These are phyloP conservation scores for Pseudogymnoascus sp. DNA, from an alignment of 2,329 filamentous ascomycete genomes.

Conservation along the genomic window DNA sequence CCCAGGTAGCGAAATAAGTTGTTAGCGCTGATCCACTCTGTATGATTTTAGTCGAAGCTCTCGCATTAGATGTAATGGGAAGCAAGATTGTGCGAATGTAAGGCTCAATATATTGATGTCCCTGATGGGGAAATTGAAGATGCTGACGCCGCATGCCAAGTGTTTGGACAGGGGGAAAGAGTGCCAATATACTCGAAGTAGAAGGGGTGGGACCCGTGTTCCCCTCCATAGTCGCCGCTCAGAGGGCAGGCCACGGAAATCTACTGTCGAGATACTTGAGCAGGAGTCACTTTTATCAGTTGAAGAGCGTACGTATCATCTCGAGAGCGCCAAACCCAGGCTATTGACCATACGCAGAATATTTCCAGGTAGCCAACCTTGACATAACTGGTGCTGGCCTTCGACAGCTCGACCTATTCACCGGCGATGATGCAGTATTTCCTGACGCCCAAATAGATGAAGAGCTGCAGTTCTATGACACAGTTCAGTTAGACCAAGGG, in stretches of 20 bases:
- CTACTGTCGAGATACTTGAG: constrained; percentile 17
- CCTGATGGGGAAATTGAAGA: constrained; percentile 10
- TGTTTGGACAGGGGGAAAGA: constrained; percentile 25
- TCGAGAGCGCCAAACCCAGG: constrained; percentile 16
- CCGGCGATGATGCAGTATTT: constrained; percentile 40
- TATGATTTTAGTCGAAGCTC: constrained; percentile 36
- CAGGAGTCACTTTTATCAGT: constrained; percentile 18
- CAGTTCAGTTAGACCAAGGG: constrained; percentile 12
- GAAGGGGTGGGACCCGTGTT: constrained; percentile 25
- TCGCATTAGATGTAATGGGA: constrained; percentile 41
- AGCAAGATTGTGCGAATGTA: constrained; percentile 38
- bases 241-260: background rate
- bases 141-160: constrained; percentile 17
- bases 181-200: constrained; percentile 26
- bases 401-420: constrained; percentile 38
- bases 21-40: constrained; percentile 10
- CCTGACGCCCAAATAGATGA: constrained; percentile 20
- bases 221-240: constrained; percentile 16
- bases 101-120: constrained; percentile 18
- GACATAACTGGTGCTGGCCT: constrained; percentile 43
- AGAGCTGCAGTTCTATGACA: constrained; percentile 12
- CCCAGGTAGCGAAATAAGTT: background rate
- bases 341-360: constrained; percentile 14
- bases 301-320: constrained; percentile 16
- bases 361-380: constrained; percentile 26